Evolutionary conservation across 441 rosid species (phyloP), one percentile per base, ranked within the genome.

Genomic region (Euphorbia schlechtendalii): DNA sequence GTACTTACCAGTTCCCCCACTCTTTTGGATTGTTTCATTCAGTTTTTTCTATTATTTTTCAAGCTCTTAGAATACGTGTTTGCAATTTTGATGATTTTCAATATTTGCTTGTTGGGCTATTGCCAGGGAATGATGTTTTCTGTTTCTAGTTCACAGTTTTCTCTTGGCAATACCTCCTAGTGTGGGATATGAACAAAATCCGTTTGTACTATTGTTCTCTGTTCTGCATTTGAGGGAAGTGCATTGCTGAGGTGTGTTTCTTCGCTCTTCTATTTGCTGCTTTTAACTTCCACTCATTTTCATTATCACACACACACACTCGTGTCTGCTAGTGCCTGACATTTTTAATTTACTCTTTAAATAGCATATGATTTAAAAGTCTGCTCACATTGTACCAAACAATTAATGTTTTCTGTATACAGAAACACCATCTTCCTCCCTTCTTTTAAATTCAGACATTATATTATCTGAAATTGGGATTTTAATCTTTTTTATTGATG

Each of bases 151-250:
- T 1, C 64, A 80, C 83, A 92, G 98, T 38, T 87, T 73, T 55
- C 78, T 92, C 34, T 76, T 89, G 79, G 88, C 98, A 32, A 84
- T 92, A 70, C 98, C 98, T 70, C 90, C 89, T 2, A 92, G 94
- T 18, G 88, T 90, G 56, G 96, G 98, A 55, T 86, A 88, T 68
- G 96, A 86, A 48, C 96, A 88, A 65, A 92, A 89, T 70, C 98
- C 98, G 98, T 65, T 59, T 92, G 80, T 88, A 92, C 66, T 92
- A 92, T 68, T 92, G 98, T 76, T 88, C 0, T 68, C 81, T 22
- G 41, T 51, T 53, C 76, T 62, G 57, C 70, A 68, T 28, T 70
- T 92, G 73, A 81, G n/a, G 65, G 17, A 89, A 82, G 73, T 88
- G 96, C 80, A 86, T 92, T 74, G 94, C 94, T 34, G 89, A 90